phyloP scores from a whole-genome alignment of 306 rosid genomes.

The Betula pendula region DNA sequence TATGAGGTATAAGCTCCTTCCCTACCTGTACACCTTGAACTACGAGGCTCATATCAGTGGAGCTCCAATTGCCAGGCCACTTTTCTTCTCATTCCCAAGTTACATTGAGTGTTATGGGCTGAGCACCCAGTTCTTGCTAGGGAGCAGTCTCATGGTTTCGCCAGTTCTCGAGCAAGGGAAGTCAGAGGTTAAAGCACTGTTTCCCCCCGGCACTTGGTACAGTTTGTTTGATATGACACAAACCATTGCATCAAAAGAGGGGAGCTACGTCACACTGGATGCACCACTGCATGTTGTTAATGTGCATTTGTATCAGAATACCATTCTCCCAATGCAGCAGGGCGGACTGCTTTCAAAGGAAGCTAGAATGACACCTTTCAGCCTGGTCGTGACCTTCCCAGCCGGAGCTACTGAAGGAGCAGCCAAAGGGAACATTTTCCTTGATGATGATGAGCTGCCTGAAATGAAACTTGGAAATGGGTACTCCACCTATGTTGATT shows the following conservation, averaged over 20 bases:
- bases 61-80: slow-evolving; percentile 95
- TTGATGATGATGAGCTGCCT: slow-evolving; percentile 75
- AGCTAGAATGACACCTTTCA: slow-evolving; percentile 82
- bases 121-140: slow-evolving; percentile 88
- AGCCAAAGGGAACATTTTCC: slow-evolving; percentile 80
- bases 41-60: slow-evolving; percentile 84
- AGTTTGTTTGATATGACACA: slow-evolving; percentile 72
- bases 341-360: slow-evolving; percentile 84
- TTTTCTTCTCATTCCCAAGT: slow-evolving; percentile 84
- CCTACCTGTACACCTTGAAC: slow-evolving; percentile 89
- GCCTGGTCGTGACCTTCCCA: slow-evolving; percentile 67
- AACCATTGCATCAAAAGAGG: slow-evolving; percentile 47
- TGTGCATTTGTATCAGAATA: slow-evolving; percentile 84
- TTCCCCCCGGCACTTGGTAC: slow-evolving; percentile 95
- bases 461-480: slow-evolving; percentile 84
- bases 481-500: slow-evolving; percentile 60
- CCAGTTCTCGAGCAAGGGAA: slow-evolving; percentile 83
- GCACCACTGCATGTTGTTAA: slow-evolving; percentile 86
- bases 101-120: slow-evolving; percentile 61
- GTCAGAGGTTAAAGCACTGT: slow-evolving; percentile 71
- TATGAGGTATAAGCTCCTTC: slow-evolving; percentile 80
- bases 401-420: slow-evolving; percentile 58
- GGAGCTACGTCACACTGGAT: slow-evolving; percentile 60
- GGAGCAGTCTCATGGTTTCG: slow-evolving; percentile 79
- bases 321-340: slow-evolving; percentile 87